phyloP scores from a whole-genome alignment of 129 eudicot species.

The Pulicaria dysenterica region DNA sequence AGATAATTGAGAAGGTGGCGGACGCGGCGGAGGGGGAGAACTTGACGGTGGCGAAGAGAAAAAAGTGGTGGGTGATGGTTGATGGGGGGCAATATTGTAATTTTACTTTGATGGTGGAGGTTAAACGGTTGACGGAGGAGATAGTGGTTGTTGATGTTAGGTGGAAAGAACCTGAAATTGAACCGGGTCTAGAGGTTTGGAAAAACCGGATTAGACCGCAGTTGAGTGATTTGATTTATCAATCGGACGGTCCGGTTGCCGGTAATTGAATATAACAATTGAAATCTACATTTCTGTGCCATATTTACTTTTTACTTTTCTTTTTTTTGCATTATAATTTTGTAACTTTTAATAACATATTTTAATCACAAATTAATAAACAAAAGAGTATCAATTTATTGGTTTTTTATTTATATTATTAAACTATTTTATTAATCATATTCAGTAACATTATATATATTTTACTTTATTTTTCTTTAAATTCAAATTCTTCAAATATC shows the following conservation, averaged over 20 bases:
- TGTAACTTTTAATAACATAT: too few species aligned
- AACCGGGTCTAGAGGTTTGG: constrained; percentile 48
- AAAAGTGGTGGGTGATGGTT: constrained; percentile 42
- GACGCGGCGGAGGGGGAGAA: constrained; percentile 44
- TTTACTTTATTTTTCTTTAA: too few species aligned
- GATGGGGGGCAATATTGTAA: constrained; percentile 68
- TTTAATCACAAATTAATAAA: too few species aligned
- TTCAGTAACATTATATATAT: too few species aligned
- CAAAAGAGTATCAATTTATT: too few species aligned
- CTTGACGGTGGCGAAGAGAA: constrained; percentile 43
- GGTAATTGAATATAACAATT: constrained; percentile 16
- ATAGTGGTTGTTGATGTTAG: constrained; percentile 59
- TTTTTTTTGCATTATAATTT: too few species aligned
- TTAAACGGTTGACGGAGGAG: constrained; percentile 62
- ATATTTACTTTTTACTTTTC: too few species aligned
- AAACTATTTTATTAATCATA: too few species aligned
- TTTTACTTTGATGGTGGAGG: constrained; percentile 39
- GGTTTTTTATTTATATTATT: too few species aligned
- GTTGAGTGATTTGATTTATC: constrained; percentile 44
- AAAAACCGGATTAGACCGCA: constrained; percentile 48
- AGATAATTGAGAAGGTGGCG: constrained; percentile 49
- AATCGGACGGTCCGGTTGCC: constrained; percentile 36
- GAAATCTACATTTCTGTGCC: neutral
- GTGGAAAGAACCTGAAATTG: constrained; percentile 42
- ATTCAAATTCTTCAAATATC: too few species aligned